Conservation (phyloP, 1,284 basidiomycete species). For the Ustilago lituana region DNA sequence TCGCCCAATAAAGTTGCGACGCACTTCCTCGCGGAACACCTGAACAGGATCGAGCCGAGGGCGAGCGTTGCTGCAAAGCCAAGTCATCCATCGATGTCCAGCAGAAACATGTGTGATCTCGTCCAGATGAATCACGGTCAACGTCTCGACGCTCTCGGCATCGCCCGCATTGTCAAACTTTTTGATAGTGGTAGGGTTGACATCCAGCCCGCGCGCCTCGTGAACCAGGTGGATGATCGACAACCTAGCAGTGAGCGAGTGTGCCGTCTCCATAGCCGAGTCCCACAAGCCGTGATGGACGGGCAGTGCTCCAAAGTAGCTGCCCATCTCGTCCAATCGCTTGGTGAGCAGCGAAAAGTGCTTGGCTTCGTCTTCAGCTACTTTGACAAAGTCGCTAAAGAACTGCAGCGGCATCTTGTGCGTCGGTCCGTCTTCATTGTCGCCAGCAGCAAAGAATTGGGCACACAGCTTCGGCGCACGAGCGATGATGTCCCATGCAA, state of each 20-base stretch:
- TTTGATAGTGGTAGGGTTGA: conserved; percentile 80
- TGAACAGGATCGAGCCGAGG: conserved; percentile 75
- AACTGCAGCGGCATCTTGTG: conserved; percentile 60
- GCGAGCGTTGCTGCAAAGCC: conserved; percentile 73
- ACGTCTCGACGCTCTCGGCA: conserved; percentile 73
- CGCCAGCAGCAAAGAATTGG: conserved; percentile 14
- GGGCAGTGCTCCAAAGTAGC: conserved; percentile 75
- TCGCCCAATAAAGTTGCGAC: conserved; percentile 78
- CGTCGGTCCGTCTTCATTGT: conserved; percentile 21
- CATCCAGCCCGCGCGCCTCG: conserved; percentile 85
- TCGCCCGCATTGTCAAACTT: conserved; percentile 79
- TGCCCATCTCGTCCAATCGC: conserved; percentile 73
- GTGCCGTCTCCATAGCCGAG: conserved; percentile 77
- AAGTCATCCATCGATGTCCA: conserved; percentile 85
- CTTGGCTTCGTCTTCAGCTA: conserved; percentile 82
- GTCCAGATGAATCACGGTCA: conserved; percentile 71
- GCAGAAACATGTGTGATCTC: conserved; percentile 83
- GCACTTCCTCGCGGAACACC: conserved; percentile 80
- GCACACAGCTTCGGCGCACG: conserved; percentile 68
- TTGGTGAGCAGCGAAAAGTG: conserved; percentile 70
- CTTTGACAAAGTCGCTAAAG: conserved; percentile 67
- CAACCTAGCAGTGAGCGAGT: conserved; percentile 78
- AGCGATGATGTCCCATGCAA: conserved; percentile 75
- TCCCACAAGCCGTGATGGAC: conserved; percentile 76
- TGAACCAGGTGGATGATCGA: conserved; percentile 90